Evolutionary conservation across 768 basidiomycete genomes (phyloP).

Genomic region (Collybia sp.): DNA sequence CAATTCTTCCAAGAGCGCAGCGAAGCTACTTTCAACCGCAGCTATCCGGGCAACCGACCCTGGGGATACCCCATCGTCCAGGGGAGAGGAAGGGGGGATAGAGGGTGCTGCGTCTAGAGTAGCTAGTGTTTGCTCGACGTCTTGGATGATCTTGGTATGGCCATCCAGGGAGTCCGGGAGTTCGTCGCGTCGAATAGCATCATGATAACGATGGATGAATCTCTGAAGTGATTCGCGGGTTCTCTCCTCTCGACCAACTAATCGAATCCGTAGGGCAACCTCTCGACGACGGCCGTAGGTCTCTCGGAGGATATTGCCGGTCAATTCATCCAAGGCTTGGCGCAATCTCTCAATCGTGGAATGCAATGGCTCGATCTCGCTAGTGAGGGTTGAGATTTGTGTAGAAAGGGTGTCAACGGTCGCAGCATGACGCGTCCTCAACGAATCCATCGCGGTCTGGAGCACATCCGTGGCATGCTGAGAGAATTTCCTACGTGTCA

Average conservation of each 20-base stretch:
- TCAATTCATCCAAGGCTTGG: constrained; percentile 60
- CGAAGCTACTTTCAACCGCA: constrained; percentile 43
- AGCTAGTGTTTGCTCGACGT: constrained; percentile 19
- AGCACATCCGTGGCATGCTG: constrained; percentile 67
- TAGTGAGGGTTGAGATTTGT: constrained; percentile 40
- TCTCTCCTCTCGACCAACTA: constrained; percentile 63
- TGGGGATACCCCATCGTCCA: constrained; percentile 21
- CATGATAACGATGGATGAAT: constrained; percentile 42
- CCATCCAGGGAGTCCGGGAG: no score
- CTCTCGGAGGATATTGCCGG: constrained; percentile 67
- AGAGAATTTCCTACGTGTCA: constrained; percentile 66
- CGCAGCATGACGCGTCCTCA: constrained; percentile 59
- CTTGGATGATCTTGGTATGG: constrained; percentile 13
- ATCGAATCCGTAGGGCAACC: constrained; percentile 55
- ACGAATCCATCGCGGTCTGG: constrained; percentile 51
- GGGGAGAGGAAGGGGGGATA: constrained; percentile 15
- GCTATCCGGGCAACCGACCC: constrained; percentile 52
- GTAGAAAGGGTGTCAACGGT: constrained; percentile 52
- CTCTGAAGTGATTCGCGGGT: constrained; percentile 48
- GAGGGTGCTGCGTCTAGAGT: constrained; percentile 12
- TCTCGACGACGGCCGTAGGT: constrained; percentile 70
- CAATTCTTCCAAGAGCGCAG: constrained; percentile 52
- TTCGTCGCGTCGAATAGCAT: no score
- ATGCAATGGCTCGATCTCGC: constrained; percentile 38
- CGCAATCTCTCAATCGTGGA: constrained; percentile 46